phyloP scores from a whole-genome alignment of 177 flowering plant genomes.

The Tripterygium wilfordii region DNA sequence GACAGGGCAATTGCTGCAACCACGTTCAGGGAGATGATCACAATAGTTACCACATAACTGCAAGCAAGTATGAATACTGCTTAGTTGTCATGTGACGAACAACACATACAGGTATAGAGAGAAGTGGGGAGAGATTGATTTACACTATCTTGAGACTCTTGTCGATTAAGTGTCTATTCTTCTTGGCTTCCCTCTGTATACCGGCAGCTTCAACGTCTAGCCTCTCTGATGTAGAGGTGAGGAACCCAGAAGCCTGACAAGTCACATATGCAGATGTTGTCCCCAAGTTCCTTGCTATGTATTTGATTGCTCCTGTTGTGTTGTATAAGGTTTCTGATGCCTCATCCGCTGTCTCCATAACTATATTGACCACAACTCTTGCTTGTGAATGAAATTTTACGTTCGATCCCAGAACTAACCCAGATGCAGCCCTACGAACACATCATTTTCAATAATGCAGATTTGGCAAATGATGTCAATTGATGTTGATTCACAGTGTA shows the following conservation, averaged over 20 bases:
- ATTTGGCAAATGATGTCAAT: neutral
- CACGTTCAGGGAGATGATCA: constrained; percentile 42
- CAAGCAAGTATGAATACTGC: constrained; percentile 9
- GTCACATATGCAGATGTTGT: constrained; percentile 4
- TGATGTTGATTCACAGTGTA: neutral
- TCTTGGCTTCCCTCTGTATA: constrained; percentile 49
- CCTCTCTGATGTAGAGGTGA: constrained; percentile 40
- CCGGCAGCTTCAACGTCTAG: constrained; percentile 53
- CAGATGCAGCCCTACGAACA: constrained; percentile 49
- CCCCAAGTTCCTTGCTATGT: constrained; percentile 30
- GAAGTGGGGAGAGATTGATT: constrained; percentile 5
- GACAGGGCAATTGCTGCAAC: constrained; percentile 44
- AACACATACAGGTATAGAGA: neutral
- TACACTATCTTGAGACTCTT: constrained; percentile 61
- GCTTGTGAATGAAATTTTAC: constrained; percentile 61
- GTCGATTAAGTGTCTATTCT: constrained; percentile 46
- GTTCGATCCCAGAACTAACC: constrained; percentile 64
- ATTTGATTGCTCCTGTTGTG: constrained; percentile 67
- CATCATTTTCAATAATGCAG: no score
- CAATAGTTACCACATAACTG: constrained; percentile 52
- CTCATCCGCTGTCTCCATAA: constrained; percentile 64
- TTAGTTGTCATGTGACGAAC: no score
- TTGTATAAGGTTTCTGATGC: constrained; percentile 61
- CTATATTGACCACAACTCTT: constrained; percentile 42
- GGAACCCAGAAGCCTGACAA: constrained; percentile 31